phyloP scores from a whole-genome alignment of 225 moss, liverwort and hornwort species.

The Bryum argenteum region DNA sequence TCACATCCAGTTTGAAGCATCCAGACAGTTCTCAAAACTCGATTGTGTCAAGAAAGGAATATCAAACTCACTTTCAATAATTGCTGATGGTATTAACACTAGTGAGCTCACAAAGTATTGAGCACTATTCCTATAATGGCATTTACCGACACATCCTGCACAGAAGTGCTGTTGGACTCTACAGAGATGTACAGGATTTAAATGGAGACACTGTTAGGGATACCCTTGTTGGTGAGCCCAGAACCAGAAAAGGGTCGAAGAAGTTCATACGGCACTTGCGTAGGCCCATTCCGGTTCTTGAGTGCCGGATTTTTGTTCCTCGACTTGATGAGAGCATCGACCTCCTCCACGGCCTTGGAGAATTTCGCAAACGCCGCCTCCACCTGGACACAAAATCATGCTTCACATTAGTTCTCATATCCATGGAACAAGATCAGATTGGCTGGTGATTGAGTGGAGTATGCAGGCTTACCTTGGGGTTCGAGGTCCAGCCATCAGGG shows the following conservation, averaged over 20 bases:
- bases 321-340: slow-evolving; percentile 44
- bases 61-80: too few species aligned
- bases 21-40: too few species aligned
- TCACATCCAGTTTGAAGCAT: background rate
- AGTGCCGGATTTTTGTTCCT: slow-evolving; percentile 42
- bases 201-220: slow-evolving; percentile 63
- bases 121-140: too few species aligned
- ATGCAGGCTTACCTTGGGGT: slow-evolving; percentile 36
- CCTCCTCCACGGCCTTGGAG: slow-evolving; percentile 32
- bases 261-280: slow-evolving; percentile 46
- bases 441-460: background rate
- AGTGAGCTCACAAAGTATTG: too few species aligned
- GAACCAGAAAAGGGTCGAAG: slow-evolving; percentile 29
- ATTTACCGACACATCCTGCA: too few species aligned
- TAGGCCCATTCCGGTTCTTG: slow-evolving; percentile 44
- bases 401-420: background rate
- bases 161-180: too few species aligned
- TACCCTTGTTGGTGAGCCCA: slow-evolving; percentile 51
- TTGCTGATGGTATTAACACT: too few species aligned
- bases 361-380: slow-evolving; percentile 44
- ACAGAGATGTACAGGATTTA: background rate
- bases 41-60: too few species aligned
- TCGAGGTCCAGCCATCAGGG: slow-evolving; percentile 35
- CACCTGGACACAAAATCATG: slow-evolving; percentile 23
- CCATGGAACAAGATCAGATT: background rate